Evolutionary conservation across 1,284 basidiomycete species (phyloP).

Genomic region (Amylostereum areolatum): DNA sequence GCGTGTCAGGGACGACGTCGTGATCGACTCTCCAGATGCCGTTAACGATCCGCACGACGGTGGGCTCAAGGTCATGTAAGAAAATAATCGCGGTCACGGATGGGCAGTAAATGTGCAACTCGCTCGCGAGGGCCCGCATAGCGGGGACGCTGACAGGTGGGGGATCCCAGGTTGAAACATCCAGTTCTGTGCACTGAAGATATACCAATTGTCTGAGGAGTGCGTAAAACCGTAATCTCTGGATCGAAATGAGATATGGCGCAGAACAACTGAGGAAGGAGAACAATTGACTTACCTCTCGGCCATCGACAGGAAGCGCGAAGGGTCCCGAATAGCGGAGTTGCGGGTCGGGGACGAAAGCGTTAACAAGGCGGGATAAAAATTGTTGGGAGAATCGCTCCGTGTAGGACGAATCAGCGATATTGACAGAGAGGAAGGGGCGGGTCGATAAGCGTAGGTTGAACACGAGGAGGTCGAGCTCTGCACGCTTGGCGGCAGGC

Average conservation of each 20-base stretch:
- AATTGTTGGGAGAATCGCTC: conserved; percentile 47
- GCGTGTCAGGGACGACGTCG: conserved; percentile 35
- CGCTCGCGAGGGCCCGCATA: conserved; percentile 48
- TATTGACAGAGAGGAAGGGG: conserved; percentile 44
- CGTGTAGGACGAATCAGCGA: conserved; percentile 54
- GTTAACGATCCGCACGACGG: conserved; percentile 36
- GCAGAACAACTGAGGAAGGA: conserved; percentile 6
- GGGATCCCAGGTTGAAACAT: conserved; percentile 59
- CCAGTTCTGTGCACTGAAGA: conserved; percentile 52
- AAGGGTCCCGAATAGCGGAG: conserved; percentile 58
- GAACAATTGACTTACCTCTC: conserved; percentile 25
- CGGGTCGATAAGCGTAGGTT: conserved; percentile 37
- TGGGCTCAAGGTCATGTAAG: conserved; percentile 55
- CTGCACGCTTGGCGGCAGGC: conserved; percentile 39
- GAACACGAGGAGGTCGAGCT: conserved; percentile 41
- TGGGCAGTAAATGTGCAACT: conserved; percentile 53
- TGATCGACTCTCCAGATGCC: conserved; percentile 36
- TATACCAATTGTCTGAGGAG: conserved; percentile 44
- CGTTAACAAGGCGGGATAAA: conserved; percentile 32
- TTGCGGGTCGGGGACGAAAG: conserved; percentile 27
- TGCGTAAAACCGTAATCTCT: conserved; percentile 58
- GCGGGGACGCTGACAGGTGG: conserved; percentile 43
- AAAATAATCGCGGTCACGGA: conserved; percentile 46
- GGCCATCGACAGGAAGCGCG: conserved; percentile 46
- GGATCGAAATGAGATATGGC: conserved; percentile 5